Base-by-base conservation (phyloP, 2,329 filamentous ascomycete species). In the Pseudogymnoascus sp. region DNA sequence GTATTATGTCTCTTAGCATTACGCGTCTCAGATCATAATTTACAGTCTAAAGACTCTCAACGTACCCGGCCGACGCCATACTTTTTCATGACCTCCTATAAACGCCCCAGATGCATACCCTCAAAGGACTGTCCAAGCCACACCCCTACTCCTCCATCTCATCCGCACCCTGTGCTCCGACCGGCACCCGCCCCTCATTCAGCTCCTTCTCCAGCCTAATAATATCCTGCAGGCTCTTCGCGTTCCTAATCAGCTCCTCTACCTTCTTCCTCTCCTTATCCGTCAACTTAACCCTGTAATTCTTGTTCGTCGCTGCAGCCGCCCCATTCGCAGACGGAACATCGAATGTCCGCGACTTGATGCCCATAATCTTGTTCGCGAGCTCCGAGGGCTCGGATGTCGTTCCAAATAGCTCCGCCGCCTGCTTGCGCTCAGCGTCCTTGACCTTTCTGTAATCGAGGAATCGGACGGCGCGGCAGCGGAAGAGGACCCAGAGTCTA, bases 391-490 rank as follows among this genome's bases (percentile, higher is more conserved):
- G 95, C 73, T 89, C 85, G 61, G 89, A 84, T 1, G 76, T 75
- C 2, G 89, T 91, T 61, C 96, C 96, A 72, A 97, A 97, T 1
- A 99, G 80, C 75, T 93, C 88, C 16, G 78, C 81, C 0, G 91
- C 91, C 69, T 86, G 84, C 67, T 84, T 78, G 50, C 93, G 86
- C 81, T 99, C 95, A 0, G 83, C 86, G 67, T 95, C 86, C 76
- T 91, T 96, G 60, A 99, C 92, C 77, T 96, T 96, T 70, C 86
- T 82, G 74, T 91, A 97, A 77, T 99, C 95, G 59, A 99, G 82
- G 76, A 96, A 97, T 50, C 93, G 87, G 47, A 99, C 86, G 4
- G 82, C 83, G 0, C 91, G 92, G 73, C 89, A 91, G 67, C 88
- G 85, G 89, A 90, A 97, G 65, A 99, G 84, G 29, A 96, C 80